A percentile compares a stretch with the other conserved stretches of the same genome.
These are phyloP conservation scores for Gynandropsis gynandra DNA, from an alignment of 345 rosid species.

Conservation along the genomic window DNA sequence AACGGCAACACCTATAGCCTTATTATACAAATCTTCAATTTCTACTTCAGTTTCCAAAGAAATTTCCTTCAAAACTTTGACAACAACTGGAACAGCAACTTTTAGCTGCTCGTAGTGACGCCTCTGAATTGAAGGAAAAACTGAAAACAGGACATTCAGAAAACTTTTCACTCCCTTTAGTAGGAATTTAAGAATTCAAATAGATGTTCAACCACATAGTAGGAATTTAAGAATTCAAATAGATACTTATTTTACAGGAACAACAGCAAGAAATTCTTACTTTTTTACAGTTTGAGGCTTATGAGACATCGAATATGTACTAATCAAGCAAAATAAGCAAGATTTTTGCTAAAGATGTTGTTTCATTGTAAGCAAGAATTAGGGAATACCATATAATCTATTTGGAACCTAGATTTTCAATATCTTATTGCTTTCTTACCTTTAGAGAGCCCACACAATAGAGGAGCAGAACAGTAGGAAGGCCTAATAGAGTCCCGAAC, in stretches of 20 bases:
- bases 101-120: constrained; percentile 74
- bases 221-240: neutral
- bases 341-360: neutral
- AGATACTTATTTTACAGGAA: no score
- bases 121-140: constrained; percentile 48
- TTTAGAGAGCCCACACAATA: constrained; percentile 62
- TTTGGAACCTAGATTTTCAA: neutral
- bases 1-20: constrained; percentile 53
- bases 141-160: constrained; percentile 38
- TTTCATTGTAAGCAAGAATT: constrained; percentile 4
- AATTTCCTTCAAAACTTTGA: constrained; percentile 46
- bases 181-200: neutral
- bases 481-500: constrained; percentile 30
- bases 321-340: neutral
- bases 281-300: neutral
- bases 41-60: constrained; percentile 35
- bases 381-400: neutral
- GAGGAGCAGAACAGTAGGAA: constrained; percentile 47
- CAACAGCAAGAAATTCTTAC: neutral
- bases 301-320: neutral
- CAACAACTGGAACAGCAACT: constrained; percentile 54
- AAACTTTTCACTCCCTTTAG: constrained; percentile 15
- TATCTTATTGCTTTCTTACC: constrained; percentile 34
- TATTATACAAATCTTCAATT: constrained; percentile 40
- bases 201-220: neutral